These are phyloP conservation scores for Salisapilia sapeloensis DNA, from an alignment of 352 stramenopile species.

Conservation along the genomic window DNA sequence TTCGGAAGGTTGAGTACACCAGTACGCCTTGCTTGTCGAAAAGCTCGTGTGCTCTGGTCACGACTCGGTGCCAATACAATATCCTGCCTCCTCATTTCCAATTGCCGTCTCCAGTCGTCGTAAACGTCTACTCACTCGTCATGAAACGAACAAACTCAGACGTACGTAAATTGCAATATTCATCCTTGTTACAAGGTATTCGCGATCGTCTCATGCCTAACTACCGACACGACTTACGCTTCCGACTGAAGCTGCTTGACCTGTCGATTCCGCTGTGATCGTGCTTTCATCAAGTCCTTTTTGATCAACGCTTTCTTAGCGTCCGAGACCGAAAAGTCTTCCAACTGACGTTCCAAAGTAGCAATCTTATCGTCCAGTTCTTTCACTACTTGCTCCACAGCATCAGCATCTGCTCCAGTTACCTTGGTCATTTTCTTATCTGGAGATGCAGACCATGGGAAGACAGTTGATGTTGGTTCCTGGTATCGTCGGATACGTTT, in stretches of 20 bases:
- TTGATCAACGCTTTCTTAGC: constrained; percentile 58
- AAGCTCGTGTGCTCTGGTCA: constrained; percentile 28
- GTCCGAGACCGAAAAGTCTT: constrained; percentile 48
- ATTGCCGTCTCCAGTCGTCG: too few species aligned
- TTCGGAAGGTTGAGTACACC: constrained; percentile 48
- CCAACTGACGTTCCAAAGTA: constrained; percentile 29
- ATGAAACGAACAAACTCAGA: too few species aligned
- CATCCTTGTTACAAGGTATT: neutral
- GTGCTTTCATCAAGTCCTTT: constrained; percentile 64
- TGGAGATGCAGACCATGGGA: too few species aligned
- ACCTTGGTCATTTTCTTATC: too few species aligned
- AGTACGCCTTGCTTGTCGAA: constrained; percentile 43
- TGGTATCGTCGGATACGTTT: too few species aligned
- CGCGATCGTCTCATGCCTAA: neutral
- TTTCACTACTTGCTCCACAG: constrained; percentile 9
- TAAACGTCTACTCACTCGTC: too few species aligned
- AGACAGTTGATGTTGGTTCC: too few species aligned
- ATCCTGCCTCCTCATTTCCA: too few species aligned
- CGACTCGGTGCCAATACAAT: constrained; percentile 30
- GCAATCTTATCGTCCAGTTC: constrained; percentile 25
- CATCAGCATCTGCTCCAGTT: neutral
- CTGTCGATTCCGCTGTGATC: constrained; percentile 44
- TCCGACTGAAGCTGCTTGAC: too few species aligned
- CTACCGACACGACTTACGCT: constrained; percentile 4
- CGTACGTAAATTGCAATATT: too few species aligned